Base-by-base conservation (phyloP, 176 grass and related monocot genomes). In the Tuctoria greenei region DNA sequence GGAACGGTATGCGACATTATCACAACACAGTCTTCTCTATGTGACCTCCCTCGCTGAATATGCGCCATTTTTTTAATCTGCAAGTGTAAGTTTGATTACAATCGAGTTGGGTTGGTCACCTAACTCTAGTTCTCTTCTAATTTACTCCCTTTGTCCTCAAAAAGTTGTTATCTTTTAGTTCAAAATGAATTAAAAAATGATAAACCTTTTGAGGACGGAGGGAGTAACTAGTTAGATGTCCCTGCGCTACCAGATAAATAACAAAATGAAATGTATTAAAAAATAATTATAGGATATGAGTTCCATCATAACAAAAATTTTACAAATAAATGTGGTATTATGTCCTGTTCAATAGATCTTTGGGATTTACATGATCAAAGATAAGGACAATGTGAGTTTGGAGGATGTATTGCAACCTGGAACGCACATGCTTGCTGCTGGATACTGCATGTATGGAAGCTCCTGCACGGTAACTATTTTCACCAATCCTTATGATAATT, bases 401-500 rank as follows among this genome's bases (percentile, higher is more conserved):
- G 68, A 84, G 6, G 89, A 95, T 31, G 96, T 99, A 27, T 61
- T 95, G 44, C 96, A 95, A 78, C 87, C 96, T 27, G 96, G 92
- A 57, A 99, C 87, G 10, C 15, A 95, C 72, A 95, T 95, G 96
- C 56, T 95, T 35, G 96, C 92, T 64, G 96, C 96, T 71, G 96
- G 96, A 10, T 99, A 99, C 44, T 99, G 96, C 80, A 99, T 99
- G 96, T 99, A 99, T 3, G 89, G 92, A 26, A 99, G 96, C 60
- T 99, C 91, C 61, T 99, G 95, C 91, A 99, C 85, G 72, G 96
- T 99, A 99, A 88, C 4, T 58, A 67, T 67, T 14, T 38, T 2
- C 0, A 11, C 31, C 20, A 1, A 25, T 36, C 27, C 34, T 23
- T 42, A 0, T 24, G 10, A 38, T 28, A 4, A 2, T 38, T 79